Conservation (phyloP, 2,329 filamentous ascomycete genomes). For the Phialophora tarda region DNA sequence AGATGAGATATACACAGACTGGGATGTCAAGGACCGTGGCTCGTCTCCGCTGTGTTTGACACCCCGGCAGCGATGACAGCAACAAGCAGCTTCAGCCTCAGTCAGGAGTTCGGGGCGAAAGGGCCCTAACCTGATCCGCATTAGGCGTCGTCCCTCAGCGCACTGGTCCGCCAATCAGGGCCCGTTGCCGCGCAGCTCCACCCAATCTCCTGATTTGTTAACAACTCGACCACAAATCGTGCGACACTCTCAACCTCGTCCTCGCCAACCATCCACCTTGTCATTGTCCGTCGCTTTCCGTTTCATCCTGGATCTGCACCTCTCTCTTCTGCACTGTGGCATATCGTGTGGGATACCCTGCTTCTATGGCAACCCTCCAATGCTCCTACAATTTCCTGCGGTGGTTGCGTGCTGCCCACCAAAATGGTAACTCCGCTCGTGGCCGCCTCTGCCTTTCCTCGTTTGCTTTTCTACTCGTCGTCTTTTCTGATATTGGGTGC, state of each 20-base stretch:
- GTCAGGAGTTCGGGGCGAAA: not conserved
- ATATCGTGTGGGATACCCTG: slow-evolving; percentile 21
- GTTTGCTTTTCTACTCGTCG: slow-evolving; percentile 16
- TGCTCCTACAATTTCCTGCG: slow-evolving; percentile 35
- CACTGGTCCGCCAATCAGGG: not conserved
- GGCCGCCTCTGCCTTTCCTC: slow-evolving; percentile 10
- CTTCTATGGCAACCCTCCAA: slow-evolving; percentile 8
- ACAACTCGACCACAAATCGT: not conserved
- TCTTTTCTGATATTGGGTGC: slow-evolving; percentile 19
- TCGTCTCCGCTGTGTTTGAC: slow-evolving; percentile 1
- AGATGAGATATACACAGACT: not conserved
- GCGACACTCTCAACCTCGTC: slow-evolving; percentile 1
- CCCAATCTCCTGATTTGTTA: not conserved
- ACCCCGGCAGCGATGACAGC: not conserved
- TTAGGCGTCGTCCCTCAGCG: not conserved
- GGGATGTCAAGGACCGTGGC: not conserved
- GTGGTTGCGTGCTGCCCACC: slow-evolving; percentile 12
- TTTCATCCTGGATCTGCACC: slow-evolving; percentile 33
- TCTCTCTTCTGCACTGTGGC: slow-evolving; percentile 8
- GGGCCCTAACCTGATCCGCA: not conserved
- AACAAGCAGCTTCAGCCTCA: not conserved
- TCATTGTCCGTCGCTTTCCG: slow-evolving; percentile 10
- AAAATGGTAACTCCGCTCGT: slow-evolving; percentile 20
- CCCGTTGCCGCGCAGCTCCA: not conserved
- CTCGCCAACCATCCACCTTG: slow-evolving; percentile 7